Percentiles rank a stretch among this genome's conserved stretches.
phyloP scores from a whole-genome alignment of 257 asterid genomes.

The Lavandula angustifolia region DNA sequence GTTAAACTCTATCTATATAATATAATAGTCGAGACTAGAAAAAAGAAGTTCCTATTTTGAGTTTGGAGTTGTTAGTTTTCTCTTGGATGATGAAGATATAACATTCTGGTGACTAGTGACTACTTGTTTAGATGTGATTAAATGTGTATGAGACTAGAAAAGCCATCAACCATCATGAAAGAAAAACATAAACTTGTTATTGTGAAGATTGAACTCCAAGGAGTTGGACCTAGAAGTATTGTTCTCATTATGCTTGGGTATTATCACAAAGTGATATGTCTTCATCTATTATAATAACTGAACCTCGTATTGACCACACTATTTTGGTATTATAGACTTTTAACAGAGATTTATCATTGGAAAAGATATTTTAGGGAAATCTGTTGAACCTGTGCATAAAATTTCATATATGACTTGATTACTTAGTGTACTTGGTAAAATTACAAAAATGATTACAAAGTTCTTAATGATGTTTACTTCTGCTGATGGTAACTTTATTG shows the following conservation, averaged over 20 bases:
- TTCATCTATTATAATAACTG: not conserved
- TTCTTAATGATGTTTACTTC: not conserved
- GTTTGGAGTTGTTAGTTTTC: not conserved
- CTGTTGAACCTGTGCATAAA: constrained; percentile 12
- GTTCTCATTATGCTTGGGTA: not conserved
- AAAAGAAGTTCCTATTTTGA: not conserved
- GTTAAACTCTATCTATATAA: constrained; percentile 5
- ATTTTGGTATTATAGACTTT: not conserved
- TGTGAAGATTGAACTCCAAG: not conserved
- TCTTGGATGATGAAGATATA: not conserved
- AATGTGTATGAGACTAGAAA: not conserved
- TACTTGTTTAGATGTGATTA: not conserved
- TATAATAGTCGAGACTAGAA: not conserved
- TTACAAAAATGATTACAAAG: not conserved
- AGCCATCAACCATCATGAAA: not conserved
- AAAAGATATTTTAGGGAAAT: not conserved
- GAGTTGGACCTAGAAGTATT: not conserved
- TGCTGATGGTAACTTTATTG: constrained; percentile 1
- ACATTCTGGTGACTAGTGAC: not conserved
- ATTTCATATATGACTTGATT: constrained; percentile 1
- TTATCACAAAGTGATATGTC: not conserved
- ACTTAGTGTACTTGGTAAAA: not conserved
- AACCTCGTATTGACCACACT: not conserved
- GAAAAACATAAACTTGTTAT: not conserved
- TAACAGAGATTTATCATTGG: not conserved